Percentiles rank a stretch among this genome's conserved stretches.
Conservation (phyloP, 192 early-diverging fungal genomes). For the Backusella sp. region DNA sequence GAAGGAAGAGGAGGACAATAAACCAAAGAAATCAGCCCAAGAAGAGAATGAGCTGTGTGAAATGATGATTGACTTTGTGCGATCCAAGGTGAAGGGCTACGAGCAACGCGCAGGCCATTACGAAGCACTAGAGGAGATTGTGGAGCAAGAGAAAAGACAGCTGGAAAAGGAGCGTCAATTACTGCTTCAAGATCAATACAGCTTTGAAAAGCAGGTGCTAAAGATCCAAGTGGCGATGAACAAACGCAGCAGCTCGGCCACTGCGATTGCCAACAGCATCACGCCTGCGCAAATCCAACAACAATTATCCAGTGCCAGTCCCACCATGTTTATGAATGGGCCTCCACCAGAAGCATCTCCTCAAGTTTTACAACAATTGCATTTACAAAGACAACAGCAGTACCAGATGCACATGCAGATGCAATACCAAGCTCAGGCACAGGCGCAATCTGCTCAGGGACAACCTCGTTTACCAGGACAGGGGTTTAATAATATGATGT, state of each 20-base stretch:
- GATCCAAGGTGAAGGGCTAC: conserved; percentile 81
- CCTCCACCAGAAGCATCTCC: not conserved
- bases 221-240: not conserved
- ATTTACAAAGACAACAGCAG: conserved; percentile 10
- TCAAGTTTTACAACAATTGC: conserved; percentile 10
- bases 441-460: not conserved
- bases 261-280: conserved; percentile 7
- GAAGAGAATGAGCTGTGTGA: conserved; percentile 77
- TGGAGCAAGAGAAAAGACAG: conserved; percentile 86
- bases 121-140: conserved; percentile 79
- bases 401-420: conserved; percentile 12
- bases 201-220: conserved; percentile 44
- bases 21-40: conserved; percentile 48
- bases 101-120: conserved; percentile 88
- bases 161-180: conserved; percentile 67
- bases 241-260: not conserved
- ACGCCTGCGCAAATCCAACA: conserved; percentile 25
- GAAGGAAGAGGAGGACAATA: conserved; percentile 5
- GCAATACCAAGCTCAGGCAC: conserved; percentile 4
- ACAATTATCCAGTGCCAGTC: conserved; percentile 5
- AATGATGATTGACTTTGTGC: conserved; percentile 73
- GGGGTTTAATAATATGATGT: conserved; percentile 12
- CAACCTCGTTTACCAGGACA: not conserved
- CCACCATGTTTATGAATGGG: conserved; percentile 14
- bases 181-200: conserved; percentile 56